These are phyloP conservation scores for Aphanomyces euteiches DNA, from an alignment of 352 stramenopile species.

Conservation along the genomic window DNA sequence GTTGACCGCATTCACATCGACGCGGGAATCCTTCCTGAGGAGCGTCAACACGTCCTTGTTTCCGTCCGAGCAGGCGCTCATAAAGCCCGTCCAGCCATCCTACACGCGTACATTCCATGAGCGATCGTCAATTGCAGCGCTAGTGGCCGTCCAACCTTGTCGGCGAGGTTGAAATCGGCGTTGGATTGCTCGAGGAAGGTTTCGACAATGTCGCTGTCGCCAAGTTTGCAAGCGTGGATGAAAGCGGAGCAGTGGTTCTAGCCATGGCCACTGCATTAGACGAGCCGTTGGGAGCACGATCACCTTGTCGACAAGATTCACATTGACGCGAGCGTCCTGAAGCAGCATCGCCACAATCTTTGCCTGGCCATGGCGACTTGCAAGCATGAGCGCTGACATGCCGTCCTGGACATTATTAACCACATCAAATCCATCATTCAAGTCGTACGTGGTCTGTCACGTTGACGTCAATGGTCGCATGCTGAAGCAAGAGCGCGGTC, in stretches of 20 bases:
- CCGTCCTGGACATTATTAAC: constrained; percentile 3
- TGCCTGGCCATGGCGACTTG: constrained; percentile 1
- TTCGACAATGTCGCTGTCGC: constrained; percentile 11
- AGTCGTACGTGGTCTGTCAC: constrained; percentile 4
- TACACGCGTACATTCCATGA: neutral
- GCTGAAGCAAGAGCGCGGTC: constrained; percentile 14
- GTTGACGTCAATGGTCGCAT: constrained; percentile 20
- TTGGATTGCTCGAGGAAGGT: constrained; percentile 10
- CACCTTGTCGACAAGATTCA: constrained; percentile 17
- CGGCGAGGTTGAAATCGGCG: constrained; percentile 13
- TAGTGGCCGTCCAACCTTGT: constrained; percentile 1
- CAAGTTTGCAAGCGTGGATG: constrained; percentile 4
- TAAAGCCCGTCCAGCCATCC: neutral
- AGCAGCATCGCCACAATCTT: neutral
- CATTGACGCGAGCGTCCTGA: neutral
- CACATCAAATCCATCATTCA: neutral
- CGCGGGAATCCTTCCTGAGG: neutral
- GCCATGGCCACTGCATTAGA: neutral
- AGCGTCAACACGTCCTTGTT: neutral
- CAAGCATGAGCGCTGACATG: constrained; percentile 20
- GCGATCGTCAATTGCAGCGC: neutral
- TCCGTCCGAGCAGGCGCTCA: constrained; percentile 1
- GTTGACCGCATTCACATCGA: constrained; percentile 18
- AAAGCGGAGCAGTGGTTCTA: neutral
- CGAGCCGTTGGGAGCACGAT: neutral